Percentiles rank a stretch among this genome's conserved stretches.
Evolutionary conservation across 306 rosid genomes (phyloP).

Genomic region (barrel medic (Medicago truncatula)): DNA sequence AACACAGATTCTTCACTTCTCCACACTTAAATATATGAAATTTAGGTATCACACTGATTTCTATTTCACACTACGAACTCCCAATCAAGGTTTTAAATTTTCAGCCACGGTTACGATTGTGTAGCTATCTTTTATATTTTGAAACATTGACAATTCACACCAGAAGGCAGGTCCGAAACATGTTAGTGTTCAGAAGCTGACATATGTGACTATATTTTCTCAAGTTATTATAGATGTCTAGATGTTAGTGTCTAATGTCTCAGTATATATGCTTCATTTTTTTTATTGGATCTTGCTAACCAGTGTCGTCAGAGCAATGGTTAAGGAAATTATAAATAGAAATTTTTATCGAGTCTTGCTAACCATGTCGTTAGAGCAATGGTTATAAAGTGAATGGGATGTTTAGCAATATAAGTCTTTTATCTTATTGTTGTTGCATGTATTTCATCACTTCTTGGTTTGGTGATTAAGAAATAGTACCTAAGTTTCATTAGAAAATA

Average conservation of each 20-base stretch:
- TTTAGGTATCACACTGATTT: background rate
- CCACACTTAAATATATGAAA: too few species aligned
- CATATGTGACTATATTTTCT: background rate
- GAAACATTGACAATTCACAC: too few species aligned
- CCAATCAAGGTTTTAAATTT: background rate
- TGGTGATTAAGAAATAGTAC: background rate
- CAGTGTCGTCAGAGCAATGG: too few species aligned
- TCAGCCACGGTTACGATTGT: background rate
- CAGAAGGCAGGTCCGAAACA: too few species aligned
- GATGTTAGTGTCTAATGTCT: too few species aligned
- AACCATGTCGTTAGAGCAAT: too few species aligned
- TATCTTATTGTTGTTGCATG: background rate
- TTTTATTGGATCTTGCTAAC: too few species aligned
- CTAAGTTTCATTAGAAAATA: too few species aligned
- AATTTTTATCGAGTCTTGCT: too few species aligned
- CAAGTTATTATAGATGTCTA: too few species aligned
- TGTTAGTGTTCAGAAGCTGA: background rate
- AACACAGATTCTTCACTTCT: too few species aligned
- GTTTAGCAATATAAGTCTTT: background rate
- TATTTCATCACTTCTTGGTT: constrained; percentile 1
- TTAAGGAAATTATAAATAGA: too few species aligned
- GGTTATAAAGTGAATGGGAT: background rate
- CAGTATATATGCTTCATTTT: background rate
- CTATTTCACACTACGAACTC: background rate
- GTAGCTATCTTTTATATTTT: background rate